Percentiles rank a stretch among this genome's conserved stretches.
phyloP scores from a whole-genome alignment of 2,329 filamentous ascomycete species.

The Byssothecium circinans region DNA sequence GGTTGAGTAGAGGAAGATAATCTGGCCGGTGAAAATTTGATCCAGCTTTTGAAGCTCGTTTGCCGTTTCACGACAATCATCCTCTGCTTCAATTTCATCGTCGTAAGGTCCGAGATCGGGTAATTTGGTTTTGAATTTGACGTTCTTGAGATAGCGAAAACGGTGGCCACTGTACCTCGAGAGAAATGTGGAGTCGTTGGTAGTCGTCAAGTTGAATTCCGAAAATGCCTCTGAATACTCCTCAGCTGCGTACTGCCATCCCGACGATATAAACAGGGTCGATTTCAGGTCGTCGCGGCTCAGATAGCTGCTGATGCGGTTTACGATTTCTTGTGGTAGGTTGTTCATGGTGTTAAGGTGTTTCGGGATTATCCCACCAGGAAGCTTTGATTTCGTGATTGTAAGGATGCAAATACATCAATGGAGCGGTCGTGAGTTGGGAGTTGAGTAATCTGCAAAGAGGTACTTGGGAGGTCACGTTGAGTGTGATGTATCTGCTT shows the following conservation, averaged over 20 bases:
- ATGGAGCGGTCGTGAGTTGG: too few species aligned
- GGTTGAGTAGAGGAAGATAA: constrained; percentile 10
- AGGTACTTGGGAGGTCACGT: too few species aligned
- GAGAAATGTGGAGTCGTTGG: neutral
- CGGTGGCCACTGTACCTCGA: neutral
- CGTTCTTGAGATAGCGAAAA: neutral
- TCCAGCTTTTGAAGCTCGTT: constrained; percentile 14
- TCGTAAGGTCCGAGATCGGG: neutral
- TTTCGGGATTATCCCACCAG: too few species aligned
- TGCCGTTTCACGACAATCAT: constrained; percentile 9
- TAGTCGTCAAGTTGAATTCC: constrained; percentile 4
- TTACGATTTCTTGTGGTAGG: constrained; percentile 21
- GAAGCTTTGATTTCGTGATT: too few species aligned
- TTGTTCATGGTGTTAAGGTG: too few species aligned
- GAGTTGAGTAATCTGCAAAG: too few species aligned
- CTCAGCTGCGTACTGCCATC: constrained; percentile 16
- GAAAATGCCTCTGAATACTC: constrained; percentile 13
- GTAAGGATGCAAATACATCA: too few species aligned
- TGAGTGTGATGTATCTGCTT: too few species aligned
- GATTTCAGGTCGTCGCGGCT: constrained; percentile 14
- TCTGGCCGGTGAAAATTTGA: constrained; percentile 13
- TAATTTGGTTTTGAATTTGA: neutral
- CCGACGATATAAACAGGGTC: constrained; percentile 10
- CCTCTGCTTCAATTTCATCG: neutral
- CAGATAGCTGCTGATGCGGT: constrained; percentile 18